phyloP scores from a whole-genome alignment of 2,329 filamentous ascomycete species.

The Sclerotinia subarctica region DNA sequence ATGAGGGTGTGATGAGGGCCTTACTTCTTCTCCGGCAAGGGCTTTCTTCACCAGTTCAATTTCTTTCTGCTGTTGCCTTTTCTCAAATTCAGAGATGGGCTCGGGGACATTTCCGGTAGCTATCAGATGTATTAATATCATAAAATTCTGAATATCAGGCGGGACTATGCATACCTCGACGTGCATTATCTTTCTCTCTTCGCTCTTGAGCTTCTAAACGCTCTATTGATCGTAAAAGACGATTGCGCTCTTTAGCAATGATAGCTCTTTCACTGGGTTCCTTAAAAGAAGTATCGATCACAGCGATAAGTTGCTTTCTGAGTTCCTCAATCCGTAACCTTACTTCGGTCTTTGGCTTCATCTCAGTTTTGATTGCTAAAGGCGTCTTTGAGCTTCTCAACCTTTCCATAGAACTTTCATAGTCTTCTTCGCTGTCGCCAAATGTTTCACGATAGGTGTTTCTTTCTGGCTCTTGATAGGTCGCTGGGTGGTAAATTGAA shows the following conservation, averaged over 20 bases:
- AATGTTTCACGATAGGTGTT: slow-evolving; percentile 1
- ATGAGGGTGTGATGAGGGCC: background rate
- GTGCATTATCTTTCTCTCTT: slow-evolving; percentile 8
- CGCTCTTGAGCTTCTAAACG: slow-evolving; percentile 18
- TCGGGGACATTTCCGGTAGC: slow-evolving; percentile 21
- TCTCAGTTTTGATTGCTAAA: background rate
- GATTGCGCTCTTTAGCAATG: slow-evolving; percentile 1
- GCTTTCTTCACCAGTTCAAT: slow-evolving; percentile 20
- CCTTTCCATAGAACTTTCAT: background rate
- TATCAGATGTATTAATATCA: background rate
- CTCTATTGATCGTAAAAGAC: slow-evolving; percentile 17
- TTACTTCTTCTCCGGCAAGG: slow-evolving; percentile 13
- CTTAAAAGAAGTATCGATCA: slow-evolving; percentile 11
- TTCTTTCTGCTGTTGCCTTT: slow-evolving; percentile 14
- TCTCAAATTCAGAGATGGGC: slow-evolving; percentile 23
- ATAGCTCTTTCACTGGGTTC: background rate
- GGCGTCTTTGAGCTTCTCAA: background rate
- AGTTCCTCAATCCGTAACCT: slow-evolving; percentile 5
- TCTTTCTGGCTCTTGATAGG: background rate
- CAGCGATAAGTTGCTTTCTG: slow-evolving; percentile 3
- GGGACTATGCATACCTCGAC: slow-evolving; percentile 17
- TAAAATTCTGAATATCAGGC: background rate
- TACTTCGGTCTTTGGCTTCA: slow-evolving; percentile 3
- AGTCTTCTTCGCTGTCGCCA: slow-evolving; percentile 14
- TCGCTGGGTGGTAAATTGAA: too few relatives aligned